Conservation (phyloP, 495 filamentous ascomycete genomes). For the Darksidea phi region DNA sequence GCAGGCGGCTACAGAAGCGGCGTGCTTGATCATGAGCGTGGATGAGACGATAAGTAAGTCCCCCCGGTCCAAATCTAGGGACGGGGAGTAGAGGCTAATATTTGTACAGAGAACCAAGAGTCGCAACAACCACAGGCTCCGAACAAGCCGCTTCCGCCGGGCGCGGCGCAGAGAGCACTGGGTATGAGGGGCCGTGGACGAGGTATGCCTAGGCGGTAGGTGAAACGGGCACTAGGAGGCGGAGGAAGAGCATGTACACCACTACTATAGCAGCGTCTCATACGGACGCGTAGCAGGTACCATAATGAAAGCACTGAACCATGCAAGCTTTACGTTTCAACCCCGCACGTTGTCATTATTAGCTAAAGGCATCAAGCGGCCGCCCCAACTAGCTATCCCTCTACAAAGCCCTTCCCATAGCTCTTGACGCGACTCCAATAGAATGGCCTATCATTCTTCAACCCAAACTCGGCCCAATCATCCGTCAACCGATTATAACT, state of each 20-base stretch:
- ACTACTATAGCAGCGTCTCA: constrained; percentile 10
- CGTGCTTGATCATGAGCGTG: constrained; percentile 90
- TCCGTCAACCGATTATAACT: constrained; percentile 86
- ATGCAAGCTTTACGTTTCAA: not conserved
- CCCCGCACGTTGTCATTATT: not conserved
- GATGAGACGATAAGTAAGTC: constrained; percentile 89
- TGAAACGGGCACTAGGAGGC: not conserved
- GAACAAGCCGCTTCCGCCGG: constrained; percentile 75
- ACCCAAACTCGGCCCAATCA: constrained; percentile 82
- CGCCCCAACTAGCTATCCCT: no score
- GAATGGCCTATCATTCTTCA: constrained; percentile 81
- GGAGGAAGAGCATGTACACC: constrained; percentile 14
- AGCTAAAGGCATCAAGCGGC: no score
- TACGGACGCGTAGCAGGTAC: not conserved
- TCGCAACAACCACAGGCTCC: constrained; percentile 77
- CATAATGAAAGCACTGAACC: constrained; percentile 3
- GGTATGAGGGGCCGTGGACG: constrained; percentile 69
- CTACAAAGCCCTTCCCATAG: constrained; percentile 45
- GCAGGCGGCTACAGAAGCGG: constrained; percentile 90
- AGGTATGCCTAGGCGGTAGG: constrained; percentile 83
- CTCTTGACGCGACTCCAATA: constrained; percentile 84
- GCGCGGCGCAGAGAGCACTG: constrained; percentile 87
- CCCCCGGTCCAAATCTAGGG: not conserved
- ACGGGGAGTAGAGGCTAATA: constrained; percentile 7
- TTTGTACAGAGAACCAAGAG: constrained; percentile 71